Percentiles rank a stretch among this genome's conserved stretches.
Conservation (phyloP, 768 basidiomycete species). For the Myochromella boudieri region DNA sequence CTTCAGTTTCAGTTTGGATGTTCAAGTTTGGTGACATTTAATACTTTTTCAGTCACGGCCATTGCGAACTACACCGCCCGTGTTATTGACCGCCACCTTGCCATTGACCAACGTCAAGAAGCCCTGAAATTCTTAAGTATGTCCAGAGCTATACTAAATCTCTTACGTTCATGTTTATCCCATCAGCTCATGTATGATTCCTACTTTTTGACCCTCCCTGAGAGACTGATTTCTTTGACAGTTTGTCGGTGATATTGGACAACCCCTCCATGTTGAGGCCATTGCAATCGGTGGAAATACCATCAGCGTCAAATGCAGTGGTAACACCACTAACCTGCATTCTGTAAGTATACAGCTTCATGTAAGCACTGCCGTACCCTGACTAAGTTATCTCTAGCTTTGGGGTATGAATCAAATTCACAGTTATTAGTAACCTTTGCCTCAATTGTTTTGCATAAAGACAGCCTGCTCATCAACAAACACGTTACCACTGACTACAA, state of each 20-base stretch:
- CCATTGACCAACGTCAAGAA: conserved; percentile 43
- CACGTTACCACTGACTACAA: conserved; percentile 32
- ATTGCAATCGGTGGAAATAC: conserved; percentile 42
- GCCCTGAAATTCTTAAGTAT: conserved; percentile 53
- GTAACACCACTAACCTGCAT: conserved; percentile 42
- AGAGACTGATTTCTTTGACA: conserved; percentile 11
- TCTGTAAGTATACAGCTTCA: conserved; percentile 30
- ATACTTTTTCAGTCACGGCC: conserved; percentile 39
- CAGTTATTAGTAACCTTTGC: neutral
- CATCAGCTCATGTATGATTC: conserved; percentile 35
- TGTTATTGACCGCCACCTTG: conserved; percentile 42
- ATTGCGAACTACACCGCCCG: conserved; percentile 59
- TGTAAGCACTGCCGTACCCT: too few relatives aligned
- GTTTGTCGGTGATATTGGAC: conserved; percentile 51
- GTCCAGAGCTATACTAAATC: too few relatives aligned
- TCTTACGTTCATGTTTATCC: too few relatives aligned
- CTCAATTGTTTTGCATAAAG: conserved; percentile 19
- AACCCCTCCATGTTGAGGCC: conserved; percentile 50
- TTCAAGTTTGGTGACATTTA: conserved; percentile 15
- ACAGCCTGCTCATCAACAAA: conserved; percentile 39
- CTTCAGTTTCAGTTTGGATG: too few relatives aligned
- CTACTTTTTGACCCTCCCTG: too few relatives aligned
- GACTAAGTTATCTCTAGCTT: conserved; percentile 19
- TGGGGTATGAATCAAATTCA: conserved; percentile 31
- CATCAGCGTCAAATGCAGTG: conserved; percentile 39